Evolutionary conservation across 441 rosid species (phyloP).

Genomic region (Theobroma grandiflorum): DNA sequence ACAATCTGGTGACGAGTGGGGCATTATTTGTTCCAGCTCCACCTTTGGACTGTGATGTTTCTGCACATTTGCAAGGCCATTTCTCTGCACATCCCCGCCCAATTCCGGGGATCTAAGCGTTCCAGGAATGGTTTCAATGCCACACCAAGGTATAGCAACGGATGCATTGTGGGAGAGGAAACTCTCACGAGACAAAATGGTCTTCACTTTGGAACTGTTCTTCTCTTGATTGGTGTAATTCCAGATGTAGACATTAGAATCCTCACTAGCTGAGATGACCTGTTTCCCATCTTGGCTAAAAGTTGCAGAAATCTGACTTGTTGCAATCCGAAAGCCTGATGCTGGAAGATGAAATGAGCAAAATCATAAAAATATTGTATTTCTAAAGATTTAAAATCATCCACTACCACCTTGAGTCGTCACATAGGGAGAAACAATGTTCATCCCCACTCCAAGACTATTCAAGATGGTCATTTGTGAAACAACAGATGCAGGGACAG

Average conservation of each 20-base stretch:
- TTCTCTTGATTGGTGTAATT: constrained; percentile 38
- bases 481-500: background rate
- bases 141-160: constrained; percentile 53
- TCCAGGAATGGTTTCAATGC: constrained; percentile 28
- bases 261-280: constrained; percentile 49
- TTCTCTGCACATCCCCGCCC: background rate
- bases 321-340: constrained; percentile 39
- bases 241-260: constrained; percentile 52
- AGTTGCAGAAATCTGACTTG: constrained; percentile 46
- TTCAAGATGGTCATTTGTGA: background rate
- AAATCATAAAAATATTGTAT: background rate
- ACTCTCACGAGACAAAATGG: constrained; percentile 38
- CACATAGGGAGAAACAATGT: background rate
- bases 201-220: constrained; percentile 32
- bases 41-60: constrained; percentile 20
- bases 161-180: constrained; percentile 50
- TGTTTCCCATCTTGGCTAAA: constrained; percentile 54
- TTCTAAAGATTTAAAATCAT: constrained; percentile 34
- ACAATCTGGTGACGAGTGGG: constrained; percentile 49
- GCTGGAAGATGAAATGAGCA: constrained; percentile 49
- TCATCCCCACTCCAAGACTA: constrained; percentile 5
- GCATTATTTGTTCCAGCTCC: constrained; percentile 26
- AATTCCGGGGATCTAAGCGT: constrained; percentile 33
- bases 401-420: background rate
- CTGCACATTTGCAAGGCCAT: constrained; percentile 3